Percentiles rank a stretch among this genome's conserved stretches.
phyloP scores from a whole-genome alignment of 257 asterid species.

The Eustoma russellianum region DNA sequence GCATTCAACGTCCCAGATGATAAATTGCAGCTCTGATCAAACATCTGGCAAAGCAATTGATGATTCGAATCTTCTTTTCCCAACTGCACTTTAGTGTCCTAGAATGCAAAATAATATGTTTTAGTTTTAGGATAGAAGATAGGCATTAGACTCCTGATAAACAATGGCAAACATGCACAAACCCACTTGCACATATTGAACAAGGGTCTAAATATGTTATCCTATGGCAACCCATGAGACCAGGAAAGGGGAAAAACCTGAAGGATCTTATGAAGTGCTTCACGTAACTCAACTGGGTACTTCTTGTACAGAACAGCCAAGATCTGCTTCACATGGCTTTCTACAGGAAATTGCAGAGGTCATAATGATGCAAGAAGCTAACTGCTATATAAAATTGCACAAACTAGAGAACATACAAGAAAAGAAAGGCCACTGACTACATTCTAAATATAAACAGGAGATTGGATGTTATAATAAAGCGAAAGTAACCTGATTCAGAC shows the following conservation, averaged over 20 bases:
- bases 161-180: conserved; percentile 7
- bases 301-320: conserved; percentile 45
- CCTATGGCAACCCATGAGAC: background rate
- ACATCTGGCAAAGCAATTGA: conserved; percentile 49
- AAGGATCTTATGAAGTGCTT: conserved; percentile 42
- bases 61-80: conserved; percentile 44
- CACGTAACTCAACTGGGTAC: conserved; percentile 62
- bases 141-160: background rate
- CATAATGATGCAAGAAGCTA: conserved; percentile 1
- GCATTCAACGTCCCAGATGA: conserved; percentile 48
- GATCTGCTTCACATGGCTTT: conserved; percentile 42
- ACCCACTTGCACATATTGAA: background rate
- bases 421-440: background rate
- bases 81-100: conserved; percentile 41
- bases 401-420: background rate
- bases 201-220: background rate
- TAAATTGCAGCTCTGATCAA: conserved; percentile 42
- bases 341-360: conserved; percentile 20
- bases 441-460: background rate
- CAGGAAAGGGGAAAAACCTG: conserved; percentile 33
- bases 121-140: background rate
- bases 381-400: background rate
- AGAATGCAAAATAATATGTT: background rate
- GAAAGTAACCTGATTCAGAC: conserved; percentile 37
- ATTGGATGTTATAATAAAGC: background rate